These are phyloP conservation scores for Coix lacrymajobi DNA, from an alignment of 176 grass and related monocot genomes.

Conservation along the genomic window DNA sequence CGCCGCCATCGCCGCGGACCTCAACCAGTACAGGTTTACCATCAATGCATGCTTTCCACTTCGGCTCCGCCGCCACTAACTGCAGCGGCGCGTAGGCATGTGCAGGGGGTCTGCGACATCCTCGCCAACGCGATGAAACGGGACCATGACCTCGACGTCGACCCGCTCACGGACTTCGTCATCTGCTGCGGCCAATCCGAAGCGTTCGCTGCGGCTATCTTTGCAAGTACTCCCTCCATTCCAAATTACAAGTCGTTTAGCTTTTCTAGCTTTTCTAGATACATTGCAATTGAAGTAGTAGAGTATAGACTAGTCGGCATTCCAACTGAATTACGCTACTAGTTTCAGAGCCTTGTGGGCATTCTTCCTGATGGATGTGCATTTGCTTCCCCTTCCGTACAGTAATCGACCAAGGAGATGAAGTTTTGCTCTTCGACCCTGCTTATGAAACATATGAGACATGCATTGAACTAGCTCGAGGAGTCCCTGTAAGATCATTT, in stretches of 20 bases:
- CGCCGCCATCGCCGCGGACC: constrained; percentile 60
- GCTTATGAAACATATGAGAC: constrained; percentile 82
- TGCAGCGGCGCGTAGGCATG: constrained; percentile 38
- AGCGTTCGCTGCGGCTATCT: constrained; percentile 73
- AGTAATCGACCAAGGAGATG: constrained; percentile 79
- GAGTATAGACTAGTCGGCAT: background rate
- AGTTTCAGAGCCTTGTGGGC: background rate
- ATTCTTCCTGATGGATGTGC: background rate
- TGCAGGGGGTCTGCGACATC: constrained; percentile 79
- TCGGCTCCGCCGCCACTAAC: background rate
- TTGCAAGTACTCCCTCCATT: constrained; percentile 76
- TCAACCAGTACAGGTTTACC: constrained; percentile 97
- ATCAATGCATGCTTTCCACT: too few relatives aligned
- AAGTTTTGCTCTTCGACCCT: constrained; percentile 83
- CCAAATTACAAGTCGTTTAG: too few relatives aligned
- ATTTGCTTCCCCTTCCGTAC: background rate
- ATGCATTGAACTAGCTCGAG: constrained; percentile 67
- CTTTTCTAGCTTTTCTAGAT: too few relatives aligned
- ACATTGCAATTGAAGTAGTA: too few relatives aligned
- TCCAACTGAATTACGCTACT: background rate
- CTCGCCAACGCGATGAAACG: constrained; percentile 49
- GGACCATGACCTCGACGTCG: constrained; percentile 45
- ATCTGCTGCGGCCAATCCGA: constrained; percentile 87
- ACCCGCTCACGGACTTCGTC: constrained; percentile 68
- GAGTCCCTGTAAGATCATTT: constrained; percentile 57